Conservation (phyloP, 805 yeast species). For the Suhomyces sp. region DNA sequence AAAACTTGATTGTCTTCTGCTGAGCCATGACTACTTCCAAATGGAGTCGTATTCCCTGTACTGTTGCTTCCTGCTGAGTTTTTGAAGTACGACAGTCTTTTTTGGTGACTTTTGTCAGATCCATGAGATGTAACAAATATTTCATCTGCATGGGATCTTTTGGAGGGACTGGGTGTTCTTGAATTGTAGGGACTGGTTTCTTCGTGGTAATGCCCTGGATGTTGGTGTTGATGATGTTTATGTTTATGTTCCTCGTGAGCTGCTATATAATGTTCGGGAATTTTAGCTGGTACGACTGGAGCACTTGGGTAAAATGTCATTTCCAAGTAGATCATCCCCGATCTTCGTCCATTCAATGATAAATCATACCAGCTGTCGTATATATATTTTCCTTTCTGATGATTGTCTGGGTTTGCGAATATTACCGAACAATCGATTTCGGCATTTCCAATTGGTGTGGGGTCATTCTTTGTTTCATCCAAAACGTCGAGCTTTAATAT, state of each 20-base stretch:
- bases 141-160: not conserved
- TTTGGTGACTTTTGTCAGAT: constrained; percentile 1
- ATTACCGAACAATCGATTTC: constrained; percentile 77
- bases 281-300: constrained; percentile 43
- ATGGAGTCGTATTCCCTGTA: constrained; percentile 2
- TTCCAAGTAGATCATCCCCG: constrained; percentile 87
- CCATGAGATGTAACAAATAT: constrained; percentile 7
- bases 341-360: constrained; percentile 64
- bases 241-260: not conserved
- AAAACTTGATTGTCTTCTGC: constrained; percentile 4
- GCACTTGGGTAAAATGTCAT: constrained; percentile 82
- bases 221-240: not conserved
- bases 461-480: constrained; percentile 83
- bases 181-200: not conserved
- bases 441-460: constrained; percentile 80
- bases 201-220: not conserved
- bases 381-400: constrained; percentile 61
- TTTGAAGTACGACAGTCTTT: constrained; percentile 1
- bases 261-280: constrained; percentile 7
- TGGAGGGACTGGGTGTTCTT: not conserved
- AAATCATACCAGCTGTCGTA: constrained; percentile 84
- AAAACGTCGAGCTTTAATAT: constrained; percentile 68
- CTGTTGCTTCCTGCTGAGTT: constrained; percentile 3
- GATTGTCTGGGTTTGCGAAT: constrained; percentile 50
- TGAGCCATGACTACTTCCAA: constrained; percentile 4